Evolutionary conservation across 768 basidiomycete species (phyloP).

Genomic region (Mycena chlorophos): DNA sequence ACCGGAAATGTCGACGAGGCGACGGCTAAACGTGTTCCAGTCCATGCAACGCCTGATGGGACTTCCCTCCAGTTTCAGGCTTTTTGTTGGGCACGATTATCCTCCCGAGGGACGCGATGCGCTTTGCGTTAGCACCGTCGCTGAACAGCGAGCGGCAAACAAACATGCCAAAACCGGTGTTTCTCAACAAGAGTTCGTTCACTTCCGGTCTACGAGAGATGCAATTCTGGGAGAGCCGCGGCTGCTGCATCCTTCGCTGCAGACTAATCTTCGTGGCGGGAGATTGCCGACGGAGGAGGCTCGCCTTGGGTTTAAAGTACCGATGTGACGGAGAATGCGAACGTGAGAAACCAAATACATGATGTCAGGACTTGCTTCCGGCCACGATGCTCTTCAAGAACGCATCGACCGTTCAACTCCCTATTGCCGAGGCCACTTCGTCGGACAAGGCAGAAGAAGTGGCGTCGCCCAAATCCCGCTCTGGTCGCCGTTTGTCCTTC

Average conservation of each 20-base stretch:
- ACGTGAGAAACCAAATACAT: constrained; percentile 2
- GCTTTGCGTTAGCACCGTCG: constrained; percentile 34
- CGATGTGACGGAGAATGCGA: background rate
- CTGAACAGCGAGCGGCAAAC: constrained; percentile 31
- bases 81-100: constrained; percentile 43
- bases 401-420: constrained; percentile 5
- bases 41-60: constrained; percentile 38
- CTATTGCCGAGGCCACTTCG: background rate
- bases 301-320: constrained; percentile 5
- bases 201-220: constrained; percentile 34
- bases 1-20: background rate
- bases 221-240: constrained; percentile 32
- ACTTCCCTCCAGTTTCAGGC: constrained; percentile 32
- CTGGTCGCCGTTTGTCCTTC: constrained; percentile 49
- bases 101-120: constrained; percentile 28
- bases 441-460: constrained; percentile 3
- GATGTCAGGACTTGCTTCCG: background rate
- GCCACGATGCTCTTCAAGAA: constrained; percentile 24
- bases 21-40: constrained; percentile 19
- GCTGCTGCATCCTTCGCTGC: constrained; percentile 38
- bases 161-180: constrained; percentile 33
- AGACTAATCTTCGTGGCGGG: constrained; percentile 40
- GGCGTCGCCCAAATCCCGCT: constrained; percentile 22
- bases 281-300: constrained; percentile 17
- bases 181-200: constrained; percentile 29